A percentile compares a stretch with the other conserved stretches of the same genome.
Conservation (phyloP, 192 early-diverging fungal genomes). For the Rhizoclosmatium globosum region DNA sequence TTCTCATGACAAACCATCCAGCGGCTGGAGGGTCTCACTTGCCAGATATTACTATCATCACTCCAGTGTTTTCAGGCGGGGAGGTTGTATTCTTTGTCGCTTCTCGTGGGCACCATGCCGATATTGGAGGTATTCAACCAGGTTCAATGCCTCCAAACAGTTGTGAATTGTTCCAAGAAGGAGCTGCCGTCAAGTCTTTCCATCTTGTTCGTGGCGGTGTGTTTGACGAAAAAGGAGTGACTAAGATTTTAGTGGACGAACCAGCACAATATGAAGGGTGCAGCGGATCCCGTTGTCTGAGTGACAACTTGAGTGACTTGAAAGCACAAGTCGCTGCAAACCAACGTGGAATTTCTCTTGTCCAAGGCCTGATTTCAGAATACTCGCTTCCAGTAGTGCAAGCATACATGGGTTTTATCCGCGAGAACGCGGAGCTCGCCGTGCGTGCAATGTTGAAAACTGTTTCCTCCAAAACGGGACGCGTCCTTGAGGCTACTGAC, state of each 20-base stretch:
- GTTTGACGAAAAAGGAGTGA: slow-evolving; percentile 89
- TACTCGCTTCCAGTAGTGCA: slow-evolving; percentile 88
- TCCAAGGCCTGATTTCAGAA: slow-evolving; percentile 82
- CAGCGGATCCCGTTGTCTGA: slow-evolving; percentile 86
- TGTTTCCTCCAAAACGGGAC: slow-evolving; percentile 54
- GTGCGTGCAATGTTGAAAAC: slow-evolving; percentile 51
- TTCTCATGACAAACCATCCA: slow-evolving; percentile 95
- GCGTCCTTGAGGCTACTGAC: slow-evolving; percentile 61
- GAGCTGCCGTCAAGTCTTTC: slow-evolving; percentile 88
- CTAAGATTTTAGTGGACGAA: slow-evolving; percentile 75
- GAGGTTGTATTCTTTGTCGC: slow-evolving; percentile 94
- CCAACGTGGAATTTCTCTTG: slow-evolving; percentile 87
- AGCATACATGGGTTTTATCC: slow-evolving; percentile 95
- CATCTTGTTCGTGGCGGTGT: slow-evolving; percentile 83
- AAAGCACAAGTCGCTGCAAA: slow-evolving; percentile 98
- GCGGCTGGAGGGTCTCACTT: slow-evolving; percentile 94
- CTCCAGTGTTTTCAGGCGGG: slow-evolving; percentile 86
- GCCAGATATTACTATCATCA: slow-evolving; percentile 93
- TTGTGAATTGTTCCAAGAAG: slow-evolving; percentile 92
- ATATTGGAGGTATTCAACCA: slow-evolving; percentile 79
- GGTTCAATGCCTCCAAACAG: slow-evolving; percentile 92
- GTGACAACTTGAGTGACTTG: slow-evolving; percentile 92
- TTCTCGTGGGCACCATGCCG: slow-evolving; percentile 69
- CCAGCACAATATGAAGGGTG: slow-evolving; percentile 87
- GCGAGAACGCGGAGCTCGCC: slow-evolving; percentile 85